Evolutionary conservation across 2,329 filamentous ascomycete genomes (phyloP), one percentile per base, ranked within the genome.

Genomic region (Acephala macrosclerotiorum): DNA sequence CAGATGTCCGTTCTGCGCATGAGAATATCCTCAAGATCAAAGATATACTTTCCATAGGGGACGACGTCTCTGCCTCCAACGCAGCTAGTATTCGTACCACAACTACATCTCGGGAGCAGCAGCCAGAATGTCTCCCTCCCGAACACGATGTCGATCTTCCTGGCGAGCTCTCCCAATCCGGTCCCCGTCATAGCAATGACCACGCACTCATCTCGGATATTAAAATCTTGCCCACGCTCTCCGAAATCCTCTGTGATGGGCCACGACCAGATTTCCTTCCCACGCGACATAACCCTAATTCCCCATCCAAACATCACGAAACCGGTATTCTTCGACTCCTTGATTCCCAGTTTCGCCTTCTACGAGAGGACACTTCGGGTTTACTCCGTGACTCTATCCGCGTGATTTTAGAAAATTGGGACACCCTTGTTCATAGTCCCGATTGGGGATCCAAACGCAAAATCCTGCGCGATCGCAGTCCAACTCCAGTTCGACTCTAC

Each of bases 361-460:
- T 87, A 1, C 79, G 85, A 2, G 83, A 87, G 72, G 85, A 88
- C 68, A 85, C 81, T 0, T 76, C 87, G 0, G 84, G 84, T 0
- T 82, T 85, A 65, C 76, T 88, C 5, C 78, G 83, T 40, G 82
- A 86, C 69, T 79, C 79, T 0, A 79, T 85, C 2, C 77, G 78
- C 47, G 67, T 78, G 76, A 82, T 57, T 73, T 83, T 9, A 60
- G 56, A n/a, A 70, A 65, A 63, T 59, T 72, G 75, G 60, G 70
- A 66, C 51, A 60, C 78, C 29, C 77, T n/a, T n/a, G n/a, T n/a
- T n/a, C n/a, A n/a, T n/a, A n/a, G n/a, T n/a, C n/a, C n/a, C n/a
- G n/a, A n/a, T n/a, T n/a, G n/a, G n/a, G n/a, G n/a, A n/a, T n/a
- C n/a, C 78, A 59, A 80, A 76, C 2, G 75, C 76, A 68, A 75